These are phyloP conservation scores for Amoeboaphelidium protococcarum DNA, from an alignment of 371 early-diverging fungal species.

Conservation along the genomic window DNA sequence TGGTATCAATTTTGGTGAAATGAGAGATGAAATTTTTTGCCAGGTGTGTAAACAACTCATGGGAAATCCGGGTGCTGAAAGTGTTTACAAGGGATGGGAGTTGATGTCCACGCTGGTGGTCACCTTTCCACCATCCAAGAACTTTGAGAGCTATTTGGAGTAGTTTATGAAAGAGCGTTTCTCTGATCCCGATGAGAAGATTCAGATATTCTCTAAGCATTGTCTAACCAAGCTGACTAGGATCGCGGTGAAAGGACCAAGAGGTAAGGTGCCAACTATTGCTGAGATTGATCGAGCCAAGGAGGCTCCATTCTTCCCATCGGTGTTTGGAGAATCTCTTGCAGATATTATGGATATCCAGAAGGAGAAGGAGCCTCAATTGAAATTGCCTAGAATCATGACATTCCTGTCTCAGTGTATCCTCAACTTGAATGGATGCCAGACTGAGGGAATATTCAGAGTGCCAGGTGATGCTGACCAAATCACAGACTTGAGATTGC, in stretches of 20 bases:
- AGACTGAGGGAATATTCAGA: constrained; percentile 84
- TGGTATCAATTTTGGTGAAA: constrained; percentile 41
- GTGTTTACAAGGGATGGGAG: constrained; percentile 58
- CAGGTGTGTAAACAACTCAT: constrained; percentile 73
- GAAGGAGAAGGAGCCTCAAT: constrained; percentile 6
- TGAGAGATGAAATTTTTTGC: constrained; percentile 80
- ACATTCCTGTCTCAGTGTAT: constrained; percentile 55
- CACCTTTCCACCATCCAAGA: constrained; percentile 73
- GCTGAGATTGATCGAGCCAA: constrained; percentile 55
- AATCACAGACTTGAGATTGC: constrained; percentile 38
- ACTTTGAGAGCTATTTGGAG: constrained; percentile 51
- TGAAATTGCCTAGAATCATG: constrained; percentile 46
- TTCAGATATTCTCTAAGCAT: constrained; percentile 27
- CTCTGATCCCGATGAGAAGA: constrained; percentile 15
- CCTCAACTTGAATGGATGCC: constrained; percentile 36
- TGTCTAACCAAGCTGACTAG: constrained; percentile 30
- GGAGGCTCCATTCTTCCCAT: constrained; percentile 57
- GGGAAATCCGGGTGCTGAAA: constrained; percentile 45
- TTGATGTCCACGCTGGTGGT: constrained; percentile 45
- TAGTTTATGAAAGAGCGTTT: constrained; percentile 34
- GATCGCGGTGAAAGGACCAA: constrained; percentile 46
- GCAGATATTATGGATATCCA: constrained; percentile 41
- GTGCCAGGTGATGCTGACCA: constrained; percentile 79
- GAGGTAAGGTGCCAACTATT: constrained; percentile 39
- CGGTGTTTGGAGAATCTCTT: constrained; percentile 76